Percentiles rank a stretch among this genome's conserved stretches.
These are phyloP conservation scores for Hypoxylon sp. DNA, from an alignment of 2,329 filamentous ascomycete genomes.

Conservation along the genomic window DNA sequence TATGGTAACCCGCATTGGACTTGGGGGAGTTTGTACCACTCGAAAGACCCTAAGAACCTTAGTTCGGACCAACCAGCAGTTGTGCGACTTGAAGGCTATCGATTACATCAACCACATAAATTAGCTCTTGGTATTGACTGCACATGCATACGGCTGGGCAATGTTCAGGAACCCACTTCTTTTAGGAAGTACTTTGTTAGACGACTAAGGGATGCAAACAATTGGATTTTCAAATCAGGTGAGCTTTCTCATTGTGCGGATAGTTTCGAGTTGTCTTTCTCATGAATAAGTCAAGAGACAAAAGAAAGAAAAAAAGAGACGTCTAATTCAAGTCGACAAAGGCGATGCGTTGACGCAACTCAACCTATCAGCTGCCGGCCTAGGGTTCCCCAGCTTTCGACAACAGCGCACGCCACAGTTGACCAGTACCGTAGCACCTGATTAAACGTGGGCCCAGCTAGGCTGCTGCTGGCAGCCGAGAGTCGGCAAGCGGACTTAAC, in stretches of 20 bases:
- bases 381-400: slow-evolving; percentile 49
- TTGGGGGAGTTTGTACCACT: slow-evolving; percentile 34
- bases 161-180: background rate
- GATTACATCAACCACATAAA: slow-evolving; percentile 11
- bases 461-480: slow-evolving; percentile 28
- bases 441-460: slow-evolving; percentile 26
- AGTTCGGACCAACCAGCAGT: slow-evolving; percentile 18
- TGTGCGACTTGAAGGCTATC: slow-evolving; percentile 19
- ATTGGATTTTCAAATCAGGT: background rate
- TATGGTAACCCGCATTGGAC: slow-evolving; percentile 28
- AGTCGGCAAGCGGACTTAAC: slow-evolving; percentile 39
- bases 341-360: slow-evolving; percentile 6
- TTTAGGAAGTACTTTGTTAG: slow-evolving; percentile 10
- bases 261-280: background rate
- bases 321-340: slow-evolving; percentile 8
- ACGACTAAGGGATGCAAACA: slow-evolving; percentile 7
- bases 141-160: too few species aligned
- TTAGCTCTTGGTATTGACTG: background rate
- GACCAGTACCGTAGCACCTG: slow-evolving; percentile 31
- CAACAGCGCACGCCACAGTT: slow-evolving; percentile 34
- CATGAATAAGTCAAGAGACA: background rate
- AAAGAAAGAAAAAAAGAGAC: background rate
- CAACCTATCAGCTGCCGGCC: slow-evolving; percentile 29
- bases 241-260: background rate
- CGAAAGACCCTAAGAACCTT: slow-evolving; percentile 18